Evolutionary conservation across 1,284 basidiomycete species (phyloP).

Genomic region (Tausonia pullulans): DNA sequence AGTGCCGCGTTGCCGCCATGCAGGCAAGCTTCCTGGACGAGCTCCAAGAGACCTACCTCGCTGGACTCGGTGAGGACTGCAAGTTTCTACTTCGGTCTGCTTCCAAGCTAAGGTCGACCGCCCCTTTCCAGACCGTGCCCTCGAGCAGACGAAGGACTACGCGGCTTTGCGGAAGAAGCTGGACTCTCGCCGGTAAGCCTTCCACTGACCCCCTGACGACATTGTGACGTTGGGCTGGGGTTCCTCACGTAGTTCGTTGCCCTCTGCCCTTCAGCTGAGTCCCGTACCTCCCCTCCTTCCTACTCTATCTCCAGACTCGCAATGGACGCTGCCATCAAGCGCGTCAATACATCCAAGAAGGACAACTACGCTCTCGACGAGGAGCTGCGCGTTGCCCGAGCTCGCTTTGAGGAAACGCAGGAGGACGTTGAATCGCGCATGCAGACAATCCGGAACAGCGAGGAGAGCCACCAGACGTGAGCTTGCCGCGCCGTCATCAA

Average conservation of each 20-base stretch:
- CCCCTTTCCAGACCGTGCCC: conserved; percentile 13
- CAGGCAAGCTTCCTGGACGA: conserved; percentile 65
- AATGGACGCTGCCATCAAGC: conserved; percentile 62
- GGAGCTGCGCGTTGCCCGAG: conserved; percentile 54
- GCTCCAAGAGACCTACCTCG: conserved; percentile 58
- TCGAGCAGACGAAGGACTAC: conserved; percentile 33
- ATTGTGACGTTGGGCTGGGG: no score
- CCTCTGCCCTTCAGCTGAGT: no score
- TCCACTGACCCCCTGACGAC: no score
- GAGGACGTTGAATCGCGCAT: conserved; percentile 67
- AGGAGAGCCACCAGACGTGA: conserved; percentile 36
- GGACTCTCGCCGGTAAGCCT: conserved; percentile 57
- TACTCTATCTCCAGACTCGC: conserved; percentile 43
- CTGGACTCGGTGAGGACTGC: conserved; percentile 39
- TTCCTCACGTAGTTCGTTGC: no score
- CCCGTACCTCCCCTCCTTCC: background rate
- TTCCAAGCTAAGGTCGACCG: background rate
- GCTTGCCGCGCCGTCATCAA: background rate
- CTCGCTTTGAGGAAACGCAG: conserved; percentile 66
- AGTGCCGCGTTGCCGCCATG: conserved; percentile 65
- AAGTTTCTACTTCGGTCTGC: background rate
- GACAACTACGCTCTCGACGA: conserved; percentile 61
- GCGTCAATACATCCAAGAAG: conserved; percentile 43
- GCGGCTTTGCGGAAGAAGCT: conserved; percentile 42
- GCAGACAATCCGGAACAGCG: conserved; percentile 62